phyloP scores from a whole-genome alignment of 2,329 filamentous ascomycete genomes.

The Fusarium dlaminii region DNA sequence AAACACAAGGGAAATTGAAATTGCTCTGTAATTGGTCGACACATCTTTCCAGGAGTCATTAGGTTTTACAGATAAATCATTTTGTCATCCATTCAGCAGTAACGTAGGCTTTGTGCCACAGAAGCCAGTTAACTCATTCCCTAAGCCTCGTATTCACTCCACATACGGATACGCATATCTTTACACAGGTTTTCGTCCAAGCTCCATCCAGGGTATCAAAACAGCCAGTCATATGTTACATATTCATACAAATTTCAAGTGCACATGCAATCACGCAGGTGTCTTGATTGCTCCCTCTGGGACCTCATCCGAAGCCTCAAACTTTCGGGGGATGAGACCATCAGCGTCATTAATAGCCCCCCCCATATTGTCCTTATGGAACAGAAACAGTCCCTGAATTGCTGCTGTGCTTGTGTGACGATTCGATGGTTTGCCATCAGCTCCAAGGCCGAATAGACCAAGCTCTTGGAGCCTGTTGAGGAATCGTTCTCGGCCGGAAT shows the following conservation, averaged over 20 bases:
- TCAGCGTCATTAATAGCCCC: conserved; percentile 86
- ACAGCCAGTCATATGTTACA: conserved; percentile 22
- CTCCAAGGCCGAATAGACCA: conserved; percentile 71
- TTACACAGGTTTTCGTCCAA: conserved; percentile 2
- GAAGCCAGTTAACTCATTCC: neutral
- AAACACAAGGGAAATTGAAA: neutral
- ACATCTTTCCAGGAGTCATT: neutral
- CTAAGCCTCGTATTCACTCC: neutral
- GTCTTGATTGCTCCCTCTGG: conserved; percentile 54
- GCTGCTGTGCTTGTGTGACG: conserved; percentile 84
- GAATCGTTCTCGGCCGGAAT: conserved; percentile 73
- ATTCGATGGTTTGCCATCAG: conserved; percentile 57
- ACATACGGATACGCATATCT: neutral
- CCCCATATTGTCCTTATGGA: conserved; percentile 90
- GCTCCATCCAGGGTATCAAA: conserved; percentile 32
- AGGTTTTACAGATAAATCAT: neutral
- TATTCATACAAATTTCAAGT: conserved; percentile 13
- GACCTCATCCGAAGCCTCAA: conserved; percentile 58
- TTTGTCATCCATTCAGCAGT: neutral
- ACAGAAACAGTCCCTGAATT: conserved; percentile 92
- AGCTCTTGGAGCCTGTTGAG: conserved; percentile 74
- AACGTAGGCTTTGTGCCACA: neutral
- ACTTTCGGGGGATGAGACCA: conserved; percentile 66
- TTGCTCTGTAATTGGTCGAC: neutral
- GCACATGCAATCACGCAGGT: conserved; percentile 44